Evolutionary conservation across 805 yeast species (phyloP).

Genomic region (Saccharomycopsis amapae): DNA sequence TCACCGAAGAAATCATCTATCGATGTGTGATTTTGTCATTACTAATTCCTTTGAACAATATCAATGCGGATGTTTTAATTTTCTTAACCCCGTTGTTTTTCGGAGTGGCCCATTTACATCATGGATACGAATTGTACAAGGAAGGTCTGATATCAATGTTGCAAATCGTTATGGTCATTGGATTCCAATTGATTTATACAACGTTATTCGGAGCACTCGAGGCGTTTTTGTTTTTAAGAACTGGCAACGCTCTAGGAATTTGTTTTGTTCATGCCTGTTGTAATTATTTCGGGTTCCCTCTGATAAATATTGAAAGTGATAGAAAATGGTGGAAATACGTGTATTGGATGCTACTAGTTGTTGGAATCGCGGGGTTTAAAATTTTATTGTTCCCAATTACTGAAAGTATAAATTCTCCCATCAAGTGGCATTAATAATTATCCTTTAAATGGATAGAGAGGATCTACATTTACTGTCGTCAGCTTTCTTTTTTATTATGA

Average conservation of each 20-base stretch:
- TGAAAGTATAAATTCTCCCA: slow-evolving; percentile 21
- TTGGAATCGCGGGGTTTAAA: slow-evolving; percentile 39
- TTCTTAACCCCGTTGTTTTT: slow-evolving; percentile 54
- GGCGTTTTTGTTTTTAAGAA: slow-evolving; percentile 44
- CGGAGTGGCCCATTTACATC: slow-evolving; percentile 76
- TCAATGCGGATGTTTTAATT: slow-evolving; percentile 25
- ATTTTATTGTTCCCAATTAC: slow-evolving; percentile 27
- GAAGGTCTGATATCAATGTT: slow-evolving; percentile 25
- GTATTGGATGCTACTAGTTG: slow-evolving; percentile 35
- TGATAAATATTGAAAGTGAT: slow-evolving; percentile 16
- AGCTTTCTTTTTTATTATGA: no score
- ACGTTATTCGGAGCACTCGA: slow-evolving; percentile 65
- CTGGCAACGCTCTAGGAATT: slow-evolving; percentile 49
- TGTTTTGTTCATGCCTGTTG: slow-evolving; percentile 58
- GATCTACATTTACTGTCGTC: no score
- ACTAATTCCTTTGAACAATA: slow-evolving; percentile 25
- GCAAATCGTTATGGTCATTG: slow-evolving; percentile 32
- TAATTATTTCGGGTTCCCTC: slow-evolving; percentile 66
- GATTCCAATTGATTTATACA: slow-evolving; percentile 58
- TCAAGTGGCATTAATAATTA: slow-evolving; percentile 20
- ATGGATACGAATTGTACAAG: slow-evolving; percentile 44
- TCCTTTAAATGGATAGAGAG: no score
- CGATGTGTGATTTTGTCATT: slow-evolving; percentile 39
- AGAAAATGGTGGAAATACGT: slow-evolving; percentile 27
- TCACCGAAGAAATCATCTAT: slow-evolving; percentile 71